Base-by-base conservation (phyloP, 768 basidiomycete species). In the Lentinula edodes region DNA sequence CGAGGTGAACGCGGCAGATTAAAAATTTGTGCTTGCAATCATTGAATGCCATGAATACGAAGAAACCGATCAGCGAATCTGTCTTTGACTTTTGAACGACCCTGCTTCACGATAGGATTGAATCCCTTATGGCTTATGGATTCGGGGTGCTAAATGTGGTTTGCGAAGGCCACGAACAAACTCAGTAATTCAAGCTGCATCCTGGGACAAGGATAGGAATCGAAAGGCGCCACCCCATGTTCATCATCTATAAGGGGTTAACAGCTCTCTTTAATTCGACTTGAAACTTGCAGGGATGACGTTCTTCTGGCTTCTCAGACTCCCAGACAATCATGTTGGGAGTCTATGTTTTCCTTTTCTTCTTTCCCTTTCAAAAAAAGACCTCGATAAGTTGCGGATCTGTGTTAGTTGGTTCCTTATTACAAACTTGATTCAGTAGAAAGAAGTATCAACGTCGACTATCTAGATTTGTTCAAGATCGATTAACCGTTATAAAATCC, bases 381-480 rank as follows among this genome's bases (percentile, higher is more conserved):
- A 38, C 45, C 20, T 59, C 46, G 58, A 59, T 50, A 59, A 45
- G 7, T 56, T 56, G 55, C 58, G 58, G 58, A 35, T 36, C 58
- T 59, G 54, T 56, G 18, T 16, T 18, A 20, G 58, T 48, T 59
- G 45, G 58, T 59, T 59, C 58, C 58, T 59, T 48, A 16, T 58
- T 41, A 58, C 56, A 58, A 46, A 58, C 42, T 48, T 43, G 38
- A 39, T 39, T 56, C 23, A 56, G 58, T 36, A 18, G 34, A 39
- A 34, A 45, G 56, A 23, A 28, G 39, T 41, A 58, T 36, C 13
- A 59, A 35, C 48, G 15, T 59, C 46, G 10, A 59, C 43, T 36
- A 60, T 60, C 59, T 60, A 60, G 50, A 60, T 60, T 60, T 23
- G 59, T 50, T 36, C 28, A 36, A 52, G 52, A 60, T 60, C 41